Evolutionary conservation across 768 basidiomycete genomes (phyloP).

Genomic region (Mycena maculata): DNA sequence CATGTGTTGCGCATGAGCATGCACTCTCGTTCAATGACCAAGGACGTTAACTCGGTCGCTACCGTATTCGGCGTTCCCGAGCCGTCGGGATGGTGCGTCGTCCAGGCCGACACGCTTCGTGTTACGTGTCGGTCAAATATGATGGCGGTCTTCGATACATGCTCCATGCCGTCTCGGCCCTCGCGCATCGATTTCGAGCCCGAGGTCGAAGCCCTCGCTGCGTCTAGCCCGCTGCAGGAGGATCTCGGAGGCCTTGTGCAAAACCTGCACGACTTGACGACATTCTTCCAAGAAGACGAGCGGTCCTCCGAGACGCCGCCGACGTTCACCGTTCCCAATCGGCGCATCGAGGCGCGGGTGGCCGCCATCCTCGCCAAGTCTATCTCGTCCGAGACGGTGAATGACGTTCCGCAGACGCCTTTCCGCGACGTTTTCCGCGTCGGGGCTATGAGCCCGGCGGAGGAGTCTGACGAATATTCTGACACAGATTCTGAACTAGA

Average conservation of each 20-base stretch:
- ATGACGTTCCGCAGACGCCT: conserved; percentile 80
- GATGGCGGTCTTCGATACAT: conserved; percentile 88
- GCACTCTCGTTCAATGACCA: conserved; percentile 62
- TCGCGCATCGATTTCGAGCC: conserved; percentile 81
- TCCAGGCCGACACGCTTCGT: conserved; percentile 70
- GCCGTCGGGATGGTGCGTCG: conserved; percentile 89
- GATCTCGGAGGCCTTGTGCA: conserved; percentile 84
- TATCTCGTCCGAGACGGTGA: conserved; percentile 61
- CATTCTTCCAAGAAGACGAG: conserved; percentile 72
- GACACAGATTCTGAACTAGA: conserved; percentile 62
- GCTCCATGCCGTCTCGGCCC: conserved; percentile 74
- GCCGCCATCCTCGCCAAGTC: conserved; percentile 88
- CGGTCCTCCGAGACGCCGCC: conserved; percentile 42
- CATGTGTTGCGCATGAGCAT: conserved; percentile 95
- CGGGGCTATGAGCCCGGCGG: conserved; percentile 49
- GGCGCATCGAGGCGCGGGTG: conserved; percentile 79
- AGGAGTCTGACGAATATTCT: conserved; percentile 61
- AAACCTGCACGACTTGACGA: conserved; percentile 80
- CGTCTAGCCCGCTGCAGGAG: conserved; percentile 61
- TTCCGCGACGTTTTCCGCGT: conserved; percentile 83
- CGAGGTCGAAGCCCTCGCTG: conserved; percentile 61
- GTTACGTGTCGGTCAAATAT: conserved; percentile 80
- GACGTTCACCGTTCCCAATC: conserved; percentile 59
- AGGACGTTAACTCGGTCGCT: conserved; percentile 65
- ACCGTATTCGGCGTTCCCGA: conserved; percentile 86